Conservation (phyloP, 495 filamentous ascomycete species). For the Durotheca rogersii region DNA sequence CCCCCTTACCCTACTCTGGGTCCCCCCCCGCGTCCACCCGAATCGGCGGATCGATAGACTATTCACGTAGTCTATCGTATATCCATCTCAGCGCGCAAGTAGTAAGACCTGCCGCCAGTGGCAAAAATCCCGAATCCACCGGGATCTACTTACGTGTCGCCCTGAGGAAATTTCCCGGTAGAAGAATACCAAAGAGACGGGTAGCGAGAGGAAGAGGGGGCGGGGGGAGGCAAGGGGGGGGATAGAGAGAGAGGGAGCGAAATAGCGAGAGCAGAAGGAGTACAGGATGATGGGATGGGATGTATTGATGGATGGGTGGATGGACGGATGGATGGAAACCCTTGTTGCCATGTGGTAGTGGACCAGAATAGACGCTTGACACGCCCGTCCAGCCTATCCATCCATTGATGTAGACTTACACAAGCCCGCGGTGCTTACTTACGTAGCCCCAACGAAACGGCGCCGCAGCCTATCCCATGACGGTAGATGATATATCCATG, state of each 20-base stretch:
- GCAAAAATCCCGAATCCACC: neutral
- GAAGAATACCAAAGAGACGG: conserved; percentile 18
- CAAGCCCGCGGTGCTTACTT: neutral
- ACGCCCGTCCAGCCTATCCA: neutral
- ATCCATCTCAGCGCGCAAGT: conserved; percentile 9
- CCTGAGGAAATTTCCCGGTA: conserved; percentile 33
- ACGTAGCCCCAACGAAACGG: conserved; percentile 20
- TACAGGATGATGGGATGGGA: too few relatives aligned
- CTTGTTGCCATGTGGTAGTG: conserved; percentile 33
- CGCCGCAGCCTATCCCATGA: conserved; percentile 21
- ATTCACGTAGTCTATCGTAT: too few relatives aligned
- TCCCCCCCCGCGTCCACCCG: conserved; percentile 27
- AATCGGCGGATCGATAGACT: conserved; percentile 21
- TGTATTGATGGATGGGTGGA: neutral
- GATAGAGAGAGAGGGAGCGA: too few relatives aligned
- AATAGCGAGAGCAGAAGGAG: too few relatives aligned
- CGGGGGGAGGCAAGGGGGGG: too few relatives aligned
- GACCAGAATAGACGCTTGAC: conserved; percentile 8
- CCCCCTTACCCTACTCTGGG: conserved; percentile 15
- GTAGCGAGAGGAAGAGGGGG: neutral
- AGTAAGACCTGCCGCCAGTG: too few relatives aligned
- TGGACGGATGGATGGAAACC: conserved; percentile 6
- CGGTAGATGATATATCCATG: conserved; percentile 18
- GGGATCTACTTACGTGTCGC: conserved; percentile 10
- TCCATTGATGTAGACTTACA: neutral